These are phyloP conservation scores for Colletotrichum sp. DNA, from an alignment of 2,329 filamentous ascomycete genomes.

Conservation along the genomic window DNA sequence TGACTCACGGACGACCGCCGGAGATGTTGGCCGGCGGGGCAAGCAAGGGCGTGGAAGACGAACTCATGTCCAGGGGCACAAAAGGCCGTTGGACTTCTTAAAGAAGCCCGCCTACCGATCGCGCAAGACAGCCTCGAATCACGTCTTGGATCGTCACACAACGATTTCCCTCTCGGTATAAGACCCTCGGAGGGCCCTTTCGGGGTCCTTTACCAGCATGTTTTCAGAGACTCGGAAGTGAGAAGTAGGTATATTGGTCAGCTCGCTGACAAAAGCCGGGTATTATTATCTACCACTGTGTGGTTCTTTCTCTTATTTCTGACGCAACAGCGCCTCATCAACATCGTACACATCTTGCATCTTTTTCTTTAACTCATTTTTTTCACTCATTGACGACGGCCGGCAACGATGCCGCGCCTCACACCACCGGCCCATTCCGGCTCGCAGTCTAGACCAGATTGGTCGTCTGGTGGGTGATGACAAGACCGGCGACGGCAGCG, in stretches of 20 bases:
- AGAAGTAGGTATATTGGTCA: background rate
- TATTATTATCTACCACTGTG: conserved; percentile 7
- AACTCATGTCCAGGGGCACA: background rate
- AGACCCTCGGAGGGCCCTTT: background rate
- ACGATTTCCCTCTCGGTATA: background rate
- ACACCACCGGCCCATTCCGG: background rate
- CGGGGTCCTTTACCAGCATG: no score
- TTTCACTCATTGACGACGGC: background rate
- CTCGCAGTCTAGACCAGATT: background rate
- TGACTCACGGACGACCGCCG: background rate
- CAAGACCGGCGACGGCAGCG: conserved; percentile 78
- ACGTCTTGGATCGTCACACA: background rate
- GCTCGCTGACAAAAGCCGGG: background rate
- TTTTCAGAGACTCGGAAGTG: background rate
- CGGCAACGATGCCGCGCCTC: background rate
- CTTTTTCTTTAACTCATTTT: background rate
- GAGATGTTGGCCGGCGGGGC: background rate
- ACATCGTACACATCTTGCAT: conserved; percentile 9
- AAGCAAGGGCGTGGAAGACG: background rate
- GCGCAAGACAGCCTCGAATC: background rate
- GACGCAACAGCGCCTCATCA: background rate
- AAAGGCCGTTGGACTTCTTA: background rate
- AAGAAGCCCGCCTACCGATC: background rate
- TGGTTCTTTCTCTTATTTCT: background rate
- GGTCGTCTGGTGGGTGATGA: conserved; percentile 60